phyloP scores from a whole-genome alignment of 768 basidiomycete species.

The Kwoniella botswanensis region DNA sequence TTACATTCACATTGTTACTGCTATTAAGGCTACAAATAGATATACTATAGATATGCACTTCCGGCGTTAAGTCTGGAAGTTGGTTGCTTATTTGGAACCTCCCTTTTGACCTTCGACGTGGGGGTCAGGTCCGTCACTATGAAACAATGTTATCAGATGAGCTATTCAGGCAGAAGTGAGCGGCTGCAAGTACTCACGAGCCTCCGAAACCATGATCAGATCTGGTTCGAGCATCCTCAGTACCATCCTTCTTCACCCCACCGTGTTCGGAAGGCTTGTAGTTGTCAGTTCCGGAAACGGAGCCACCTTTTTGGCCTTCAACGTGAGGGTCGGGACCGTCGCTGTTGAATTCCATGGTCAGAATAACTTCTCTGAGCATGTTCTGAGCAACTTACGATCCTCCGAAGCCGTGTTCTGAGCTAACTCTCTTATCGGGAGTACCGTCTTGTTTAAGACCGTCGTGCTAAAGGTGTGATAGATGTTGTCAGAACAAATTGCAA shows the following conservation, averaged over 20 bases:
- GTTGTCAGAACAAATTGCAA: neutral
- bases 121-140: slow-evolving; percentile 54
- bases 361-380: neutral
- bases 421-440: slow-evolving; percentile 59
- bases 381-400: slow-evolving; percentile 29
- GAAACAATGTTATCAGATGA: neutral
- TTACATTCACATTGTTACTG: slow-evolving; percentile 19
- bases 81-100: slow-evolving; percentile 33
- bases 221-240: slow-evolving; percentile 52
- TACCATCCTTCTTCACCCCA: slow-evolving; percentile 56
- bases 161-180: neutral
- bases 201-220: slow-evolving; percentile 59
- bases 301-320: slow-evolving; percentile 56
- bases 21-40: slow-evolving; percentile 15
- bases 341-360: slow-evolving; percentile 21
- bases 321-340: slow-evolving; percentile 58
- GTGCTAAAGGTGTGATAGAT: slow-evolving; percentile 34
- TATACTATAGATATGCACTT: neutral
- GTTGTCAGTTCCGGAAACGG: slow-evolving; percentile 24
- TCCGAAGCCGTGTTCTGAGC: slow-evolving; percentile 59
- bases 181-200: slow-evolving; percentile 37
- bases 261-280: slow-evolving; percentile 59
- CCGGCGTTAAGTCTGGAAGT: too few relatives aligned
- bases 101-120: slow-evolving; percentile 56
- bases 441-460: slow-evolving; percentile 58